A percentile compares a stretch with the other conserved stretches of the same genome.
These are phyloP conservation scores for Podospora australis DNA, from an alignment of 495 filamentous ascomycete species.

Conservation along the genomic window DNA sequence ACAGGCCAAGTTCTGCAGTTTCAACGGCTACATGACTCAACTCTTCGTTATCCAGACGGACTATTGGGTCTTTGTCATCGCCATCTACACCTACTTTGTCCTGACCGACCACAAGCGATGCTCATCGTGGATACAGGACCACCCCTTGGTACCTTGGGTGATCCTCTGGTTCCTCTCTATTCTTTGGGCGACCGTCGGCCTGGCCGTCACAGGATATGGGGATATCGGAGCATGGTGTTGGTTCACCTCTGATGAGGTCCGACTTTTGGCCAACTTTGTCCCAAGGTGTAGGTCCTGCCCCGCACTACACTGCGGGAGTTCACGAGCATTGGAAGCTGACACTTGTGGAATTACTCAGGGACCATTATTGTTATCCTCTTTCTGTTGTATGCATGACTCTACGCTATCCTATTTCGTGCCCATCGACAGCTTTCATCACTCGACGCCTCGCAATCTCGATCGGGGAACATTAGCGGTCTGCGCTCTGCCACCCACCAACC, in stretches of 20 bases:
- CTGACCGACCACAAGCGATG: constrained; percentile 32
- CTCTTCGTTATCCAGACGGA: constrained; percentile 42
- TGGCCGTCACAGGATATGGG: constrained; percentile 33
- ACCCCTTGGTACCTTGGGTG: constrained; percentile 27
- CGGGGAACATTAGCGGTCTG: too few species aligned
- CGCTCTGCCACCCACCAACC: too few species aligned
- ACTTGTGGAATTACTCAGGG: too few species aligned
- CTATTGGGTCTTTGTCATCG: constrained; percentile 41
- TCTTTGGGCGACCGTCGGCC: constrained; percentile 31
- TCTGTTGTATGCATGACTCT: constrained; percentile 33
- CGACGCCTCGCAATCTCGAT: constrained; percentile 1
- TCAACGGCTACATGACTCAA: constrained; percentile 42
- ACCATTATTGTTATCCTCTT: constrained; percentile 35
- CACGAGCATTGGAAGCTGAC: too few species aligned
- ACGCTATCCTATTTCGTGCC: constrained; percentile 35
- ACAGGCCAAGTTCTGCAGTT: constrained; percentile 32
- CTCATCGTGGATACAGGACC: constrained; percentile 33
- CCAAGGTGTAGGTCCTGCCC: too few species aligned
- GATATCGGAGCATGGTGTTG: constrained; percentile 41
- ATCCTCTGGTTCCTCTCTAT: constrained; percentile 34
- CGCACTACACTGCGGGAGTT: too few species aligned
- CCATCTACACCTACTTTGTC: constrained; percentile 36
- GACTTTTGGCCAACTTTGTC: constrained; percentile 39
- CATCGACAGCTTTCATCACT: constrained; percentile 29
- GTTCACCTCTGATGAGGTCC: constrained; percentile 35